phyloP scores from a whole-genome alignment of 2,329 filamentous ascomycete species.

The Teratosphaeriaceae sp. region DNA sequence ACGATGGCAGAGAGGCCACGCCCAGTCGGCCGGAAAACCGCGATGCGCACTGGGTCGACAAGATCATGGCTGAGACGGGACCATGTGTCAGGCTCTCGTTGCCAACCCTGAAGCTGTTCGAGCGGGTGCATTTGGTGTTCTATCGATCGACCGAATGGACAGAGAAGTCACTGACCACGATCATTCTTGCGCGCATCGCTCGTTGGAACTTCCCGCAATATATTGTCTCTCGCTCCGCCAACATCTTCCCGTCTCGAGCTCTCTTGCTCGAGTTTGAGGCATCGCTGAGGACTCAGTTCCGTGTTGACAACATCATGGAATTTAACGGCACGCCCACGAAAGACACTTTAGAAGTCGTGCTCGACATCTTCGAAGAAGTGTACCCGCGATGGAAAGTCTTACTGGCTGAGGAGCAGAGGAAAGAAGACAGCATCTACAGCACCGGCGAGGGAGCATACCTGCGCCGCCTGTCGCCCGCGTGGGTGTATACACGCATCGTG shows the following conservation, averaged over 20 bases:
- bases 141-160: constrained; percentile 97
- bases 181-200: constrained; percentile 88
- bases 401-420: constrained; percentile 66
- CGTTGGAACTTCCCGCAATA: constrained; percentile 83
- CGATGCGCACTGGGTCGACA: constrained; percentile 66
- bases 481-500: constrained; percentile 87
- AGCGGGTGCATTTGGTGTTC: constrained; percentile 91
- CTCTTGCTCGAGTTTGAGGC: constrained; percentile 84
- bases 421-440: constrained; percentile 71
- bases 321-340: constrained; percentile 64
- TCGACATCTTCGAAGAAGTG: constrained; percentile 65
- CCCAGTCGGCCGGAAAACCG: constrained; percentile 50
- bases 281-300: constrained; percentile 72
- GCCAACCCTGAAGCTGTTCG: constrained; percentile 71
- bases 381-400: constrained; percentile 75
- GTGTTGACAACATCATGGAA: constrained; percentile 76
- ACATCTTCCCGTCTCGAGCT: constrained; percentile 73
- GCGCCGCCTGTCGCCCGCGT: constrained; percentile 80
- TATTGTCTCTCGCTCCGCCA: constrained; percentile 80
- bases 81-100: constrained; percentile 77
- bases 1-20: constrained; percentile 32
- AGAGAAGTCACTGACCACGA: constrained; percentile 89
- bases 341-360: constrained; percentile 58
- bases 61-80: constrained; percentile 70
- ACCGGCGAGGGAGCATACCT: constrained; percentile 84